Evolutionary conservation across 768 basidiomycete species (phyloP), one percentile per base, ranked within the genome.

Genomic region (Serpula lacrymans): DNA sequence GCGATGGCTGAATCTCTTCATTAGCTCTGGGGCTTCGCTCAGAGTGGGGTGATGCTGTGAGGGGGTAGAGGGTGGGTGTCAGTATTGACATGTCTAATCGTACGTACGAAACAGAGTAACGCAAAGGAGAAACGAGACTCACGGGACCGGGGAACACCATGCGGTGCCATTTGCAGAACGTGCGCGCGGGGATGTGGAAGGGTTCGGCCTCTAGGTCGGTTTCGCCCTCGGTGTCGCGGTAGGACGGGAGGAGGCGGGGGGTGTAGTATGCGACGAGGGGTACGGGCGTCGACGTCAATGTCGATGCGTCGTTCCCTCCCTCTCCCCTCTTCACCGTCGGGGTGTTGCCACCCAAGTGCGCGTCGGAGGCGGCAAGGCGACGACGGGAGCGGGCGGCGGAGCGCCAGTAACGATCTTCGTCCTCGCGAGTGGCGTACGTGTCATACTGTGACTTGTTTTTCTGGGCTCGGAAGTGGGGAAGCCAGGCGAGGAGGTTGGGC

Each of bases 161-260:
- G 9, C 64, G 54, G 39, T 74, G 70, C 73, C 71, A 74, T 47
- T 73, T 74, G 42, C 65, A 70, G 44, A 68, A 67, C 8, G 52
- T 53, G 30, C 45, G 58, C 8, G 64, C 52, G 2, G 69, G 58
- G 24, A 72, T 44, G 18, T 53, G 41, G 30, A 58, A 54, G 28
- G 55, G 61, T 12, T 17, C 47, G 4, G 43, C 47, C 13, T 57
- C 55, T 14, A 42, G 37, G 16, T 54, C 49, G 9, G 7, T 9
- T 3, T 34, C 35, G 7, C 35, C 8, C 6, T 23, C 18, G n/a
- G 18, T 37, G 13, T 54, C 52, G 7, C 71, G 64, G 45, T 72
- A 71, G 21, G 25, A 37, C 1, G 71, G 71, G 8, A 71, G 62
- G 6, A 74, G 47, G 3, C 66, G 59, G 3, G 68, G 65, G 6